Evolutionary conservation across 306 rosid genomes (phyloP).

Genomic region (Cucurbita ficifolia): DNA sequence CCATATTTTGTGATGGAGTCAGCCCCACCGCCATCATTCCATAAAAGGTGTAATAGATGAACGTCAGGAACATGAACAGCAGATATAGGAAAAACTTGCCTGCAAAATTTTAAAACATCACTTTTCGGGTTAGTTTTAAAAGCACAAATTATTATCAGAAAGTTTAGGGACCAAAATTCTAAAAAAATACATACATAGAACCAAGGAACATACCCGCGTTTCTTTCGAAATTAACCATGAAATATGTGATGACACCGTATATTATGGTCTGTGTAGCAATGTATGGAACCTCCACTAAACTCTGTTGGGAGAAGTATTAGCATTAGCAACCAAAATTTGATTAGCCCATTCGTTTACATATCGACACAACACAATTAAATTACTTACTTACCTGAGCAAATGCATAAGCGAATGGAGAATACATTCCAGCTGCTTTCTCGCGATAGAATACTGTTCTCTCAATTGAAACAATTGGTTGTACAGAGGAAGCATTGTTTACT

Average conservation of each 20-base stretch:
- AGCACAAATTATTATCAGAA: too few species aligned
- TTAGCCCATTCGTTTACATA: too few species aligned
- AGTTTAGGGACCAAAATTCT: too few species aligned
- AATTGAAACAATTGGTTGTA: slow-evolving; percentile 76
- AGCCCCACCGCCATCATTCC: slow-evolving; percentile 93
- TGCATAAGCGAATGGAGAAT: slow-evolving; percentile 70
- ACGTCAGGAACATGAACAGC: slow-evolving; percentile 75
- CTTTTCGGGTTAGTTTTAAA: too few species aligned
- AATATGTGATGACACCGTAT: slow-evolving; percentile 58
- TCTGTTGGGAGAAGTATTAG: slow-evolving; percentile 22
- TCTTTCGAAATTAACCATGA: slow-evolving; percentile 59
- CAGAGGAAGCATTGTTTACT: slow-evolving; percentile 66
- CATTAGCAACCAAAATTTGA: background rate
- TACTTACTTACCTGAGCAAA: slow-evolving; percentile 47
- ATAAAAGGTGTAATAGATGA: slow-evolving; percentile 80
- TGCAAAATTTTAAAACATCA: slow-evolving; percentile 16
- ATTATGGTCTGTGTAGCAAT: slow-evolving; percentile 49
- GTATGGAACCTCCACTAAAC: slow-evolving; percentile 80
- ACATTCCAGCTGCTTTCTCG: slow-evolving; percentile 87
- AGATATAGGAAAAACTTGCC: slow-evolving; percentile 66
- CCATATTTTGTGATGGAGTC: slow-evolving; percentile 60
- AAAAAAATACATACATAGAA: too few species aligned
- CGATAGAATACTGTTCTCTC: slow-evolving; percentile 82
- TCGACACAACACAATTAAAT: too few species aligned
- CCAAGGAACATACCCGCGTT: slow-evolving; percentile 27